Evolutionary conservation across 768 basidiomycete genomes (phyloP).

Genomic region (Suillus hirtellus): DNA sequence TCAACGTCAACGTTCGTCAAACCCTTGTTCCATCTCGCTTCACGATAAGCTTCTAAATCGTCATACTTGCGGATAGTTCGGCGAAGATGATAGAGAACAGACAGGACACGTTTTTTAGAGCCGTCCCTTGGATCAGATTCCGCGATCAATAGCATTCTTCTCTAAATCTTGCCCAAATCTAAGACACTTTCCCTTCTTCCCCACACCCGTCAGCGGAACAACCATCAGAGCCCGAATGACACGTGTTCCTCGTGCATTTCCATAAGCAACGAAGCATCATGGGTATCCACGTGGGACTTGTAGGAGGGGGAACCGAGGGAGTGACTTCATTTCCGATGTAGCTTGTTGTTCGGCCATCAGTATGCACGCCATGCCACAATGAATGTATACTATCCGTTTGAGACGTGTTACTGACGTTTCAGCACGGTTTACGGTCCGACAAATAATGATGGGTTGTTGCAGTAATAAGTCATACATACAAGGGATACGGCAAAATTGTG

Average conservation of each 20-base stretch:
- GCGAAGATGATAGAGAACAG: conserved; percentile 8
- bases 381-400: not conserved
- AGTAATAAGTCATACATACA: conserved; percentile 29
- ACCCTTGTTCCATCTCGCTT: not conserved
- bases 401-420: conserved; percentile 17
- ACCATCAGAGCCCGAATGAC: conserved; percentile 28
- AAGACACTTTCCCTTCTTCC: conserved; percentile 15
- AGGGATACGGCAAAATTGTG: conserved; percentile 26
- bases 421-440: conserved; percentile 19
- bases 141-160: conserved; percentile 18
- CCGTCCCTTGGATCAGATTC: conserved; percentile 17
- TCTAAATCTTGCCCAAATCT: conserved; percentile 2
- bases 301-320: not conserved
- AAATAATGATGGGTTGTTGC: conserved; percentile 13
- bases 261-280: conserved; percentile 8
- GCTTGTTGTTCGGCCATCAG: conserved; percentile 1
- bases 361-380: conserved; percentile 12
- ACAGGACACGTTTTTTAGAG: conserved; percentile 13
- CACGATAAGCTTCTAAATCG: not conserved
- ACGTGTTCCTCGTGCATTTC: conserved; percentile 5
- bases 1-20: not conserved
- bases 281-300: conserved; percentile 12
- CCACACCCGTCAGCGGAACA: conserved; percentile 23
- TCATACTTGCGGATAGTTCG: conserved; percentile 13
- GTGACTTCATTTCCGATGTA: conserved; percentile 2